phyloP scores from a whole-genome alignment of 805 yeast genomes.

The Cyberlindnera galapagoensis region DNA sequence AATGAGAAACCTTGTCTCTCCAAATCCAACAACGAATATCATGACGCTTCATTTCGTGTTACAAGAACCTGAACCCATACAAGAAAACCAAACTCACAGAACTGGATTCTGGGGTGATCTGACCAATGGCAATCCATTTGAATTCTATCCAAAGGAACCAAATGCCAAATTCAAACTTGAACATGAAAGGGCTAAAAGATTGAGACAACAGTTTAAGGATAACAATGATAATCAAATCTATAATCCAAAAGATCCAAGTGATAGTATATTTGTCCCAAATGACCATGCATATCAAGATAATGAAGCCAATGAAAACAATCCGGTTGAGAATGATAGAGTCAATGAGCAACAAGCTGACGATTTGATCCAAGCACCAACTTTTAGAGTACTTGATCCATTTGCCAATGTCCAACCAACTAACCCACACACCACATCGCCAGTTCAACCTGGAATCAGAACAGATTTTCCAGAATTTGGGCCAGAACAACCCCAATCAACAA shows the following conservation, averaged over 20 bases:
- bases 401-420: no score
- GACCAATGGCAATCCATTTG: constrained; percentile 23
- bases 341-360: no score
- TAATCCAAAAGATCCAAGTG: constrained; percentile 4
- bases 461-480: no score
- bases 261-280: constrained; percentile 8
- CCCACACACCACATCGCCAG: no score
- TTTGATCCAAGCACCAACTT: no score
- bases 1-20: constrained; percentile 14
- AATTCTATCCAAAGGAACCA: constrained; percentile 26
- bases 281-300: constrained; percentile 2
- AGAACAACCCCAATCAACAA: no score
- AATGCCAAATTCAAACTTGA: constrained; percentile 23
- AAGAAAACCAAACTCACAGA: not conserved
- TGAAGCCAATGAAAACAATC: no score
- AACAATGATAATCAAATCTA: constrained; percentile 5
- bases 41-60: constrained; percentile 19
- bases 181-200: constrained; percentile 19
- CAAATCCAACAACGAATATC: constrained; percentile 1
- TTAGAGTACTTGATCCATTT: no score
- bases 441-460: no score
- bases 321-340: not conserved
- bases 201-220: constrained; percentile 18
- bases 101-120: constrained; percentile 25
- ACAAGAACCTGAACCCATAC: constrained; percentile 17